phyloP scores from a whole-genome alignment of 106 monocot genomes.

The Allium fistulosum region DNA sequence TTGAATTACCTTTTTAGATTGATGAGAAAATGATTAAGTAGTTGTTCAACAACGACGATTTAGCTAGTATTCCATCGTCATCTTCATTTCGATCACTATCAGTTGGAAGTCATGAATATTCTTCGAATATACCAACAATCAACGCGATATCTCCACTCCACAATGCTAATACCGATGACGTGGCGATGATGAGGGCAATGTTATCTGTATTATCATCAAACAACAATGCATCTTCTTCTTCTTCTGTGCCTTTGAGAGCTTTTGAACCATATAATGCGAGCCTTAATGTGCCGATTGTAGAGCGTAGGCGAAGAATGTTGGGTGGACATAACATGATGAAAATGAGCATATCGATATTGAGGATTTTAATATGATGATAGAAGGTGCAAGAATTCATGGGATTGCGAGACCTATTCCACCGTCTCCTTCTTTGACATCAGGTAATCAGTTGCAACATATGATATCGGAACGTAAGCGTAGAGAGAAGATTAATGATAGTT shows the following conservation, averaged over 20 bases:
- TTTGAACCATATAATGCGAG: conserved; percentile 44
- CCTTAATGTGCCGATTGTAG: neutral
- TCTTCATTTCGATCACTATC: conserved; percentile 59
- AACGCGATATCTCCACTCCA: conserved; percentile 12
- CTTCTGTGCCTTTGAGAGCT: conserved; percentile 15
- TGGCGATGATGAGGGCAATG: conserved; percentile 50
- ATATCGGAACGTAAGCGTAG: conserved; percentile 81
- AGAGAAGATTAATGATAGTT: conserved; percentile 70
- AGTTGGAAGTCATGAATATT: conserved; percentile 49
- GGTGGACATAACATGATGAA: conserved; percentile 59
- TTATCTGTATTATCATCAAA: conserved; percentile 52
- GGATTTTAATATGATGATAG: conserved; percentile 14
- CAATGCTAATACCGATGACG: conserved; percentile 40
- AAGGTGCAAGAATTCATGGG: neutral
- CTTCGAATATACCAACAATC: conserved; percentile 20
- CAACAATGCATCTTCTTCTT: conserved; percentile 4
- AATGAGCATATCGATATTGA: conserved; percentile 27
- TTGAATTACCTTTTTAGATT: conserved; percentile 2
- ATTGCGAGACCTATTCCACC: conserved; percentile 5
- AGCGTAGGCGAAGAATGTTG: neutral
- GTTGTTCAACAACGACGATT: conserved; percentile 26
- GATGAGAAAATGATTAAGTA: conserved; percentile 23
- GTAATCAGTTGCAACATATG: conserved; percentile 68
- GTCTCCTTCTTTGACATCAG: neutral
- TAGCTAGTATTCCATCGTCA: conserved; percentile 28